A percentile compares a stretch with the other conserved stretches of the same genome.
Conservation (phyloP, 2,329 filamentous ascomycete genomes). For the Calonectria fujianensis region DNA sequence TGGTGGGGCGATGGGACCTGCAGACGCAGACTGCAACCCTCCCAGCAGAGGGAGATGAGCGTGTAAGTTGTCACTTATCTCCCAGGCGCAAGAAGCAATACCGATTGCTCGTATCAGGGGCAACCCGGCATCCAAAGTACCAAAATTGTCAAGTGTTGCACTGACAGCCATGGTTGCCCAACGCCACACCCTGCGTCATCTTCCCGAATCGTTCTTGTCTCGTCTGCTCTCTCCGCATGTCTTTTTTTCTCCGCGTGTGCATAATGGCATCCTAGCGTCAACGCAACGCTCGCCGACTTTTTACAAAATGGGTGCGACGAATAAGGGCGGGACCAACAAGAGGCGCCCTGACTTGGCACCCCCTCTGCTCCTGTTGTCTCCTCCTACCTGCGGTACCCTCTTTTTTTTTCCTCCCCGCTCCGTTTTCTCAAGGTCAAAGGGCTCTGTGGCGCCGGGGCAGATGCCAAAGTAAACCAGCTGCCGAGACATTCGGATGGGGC, state of each 20-base stretch:
- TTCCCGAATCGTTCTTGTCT: constrained; percentile 27
- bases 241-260: not conserved
- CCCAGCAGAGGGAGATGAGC: constrained; percentile 14
- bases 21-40: constrained; percentile 7
- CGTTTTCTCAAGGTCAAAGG: constrained; percentile 13
- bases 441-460: constrained; percentile 17
- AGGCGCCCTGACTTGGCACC: constrained; percentile 9
- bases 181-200: constrained; percentile 12
- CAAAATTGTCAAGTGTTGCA: constrained; percentile 13
- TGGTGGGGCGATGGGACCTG: not conserved
- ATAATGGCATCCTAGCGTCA: not conserved
- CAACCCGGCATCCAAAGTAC: constrained; percentile 16
- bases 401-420: constrained; percentile 17
- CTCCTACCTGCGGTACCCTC: constrained; percentile 6
- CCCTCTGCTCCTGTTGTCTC: constrained; percentile 14
- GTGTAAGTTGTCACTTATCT: constrained; percentile 22
- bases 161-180: constrained; percentile 18
- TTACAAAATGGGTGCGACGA: constrained; percentile 15
- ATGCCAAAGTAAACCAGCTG: constrained; percentile 34
- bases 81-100: constrained; percentile 4
- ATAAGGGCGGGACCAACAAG: not conserved
- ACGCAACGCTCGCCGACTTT: not conserved
- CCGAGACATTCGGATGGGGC: constrained; percentile 39
- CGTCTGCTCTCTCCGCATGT: constrained; percentile 5
- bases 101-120: constrained; percentile 1